A percentile compares a stretch with the other conserved stretches of the same genome.
phyloP scores from a whole-genome alignment of 176 grass and related monocot genomes.

The Saccharum spontaneum region DNA sequence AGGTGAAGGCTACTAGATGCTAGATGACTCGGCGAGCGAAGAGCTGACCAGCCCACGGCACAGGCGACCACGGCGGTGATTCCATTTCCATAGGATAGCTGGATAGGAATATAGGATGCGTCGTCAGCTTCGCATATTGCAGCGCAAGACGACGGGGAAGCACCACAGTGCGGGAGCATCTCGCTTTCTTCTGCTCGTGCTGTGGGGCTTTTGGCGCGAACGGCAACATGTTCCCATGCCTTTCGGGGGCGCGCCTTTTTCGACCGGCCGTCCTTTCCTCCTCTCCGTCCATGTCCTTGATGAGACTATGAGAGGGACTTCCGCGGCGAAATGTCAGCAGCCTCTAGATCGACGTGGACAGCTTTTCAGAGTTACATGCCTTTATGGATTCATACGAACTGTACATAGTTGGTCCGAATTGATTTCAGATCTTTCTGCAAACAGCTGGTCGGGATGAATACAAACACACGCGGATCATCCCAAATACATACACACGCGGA shows the following conservation, averaged over 20 bases:
- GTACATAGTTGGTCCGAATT: background rate
- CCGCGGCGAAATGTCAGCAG: background rate
- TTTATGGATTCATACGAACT: background rate
- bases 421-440: background rate
- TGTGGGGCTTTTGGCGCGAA: constrained; percentile 7
- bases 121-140: background rate
- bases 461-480: background rate
- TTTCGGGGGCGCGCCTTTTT: constrained; percentile 22
- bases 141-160: background rate
- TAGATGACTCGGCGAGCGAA: background rate
- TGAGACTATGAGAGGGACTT: background rate
- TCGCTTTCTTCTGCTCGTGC: background rate
- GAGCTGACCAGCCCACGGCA: background rate
- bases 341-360: background rate
- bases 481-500: background rate
- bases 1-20: background rate
- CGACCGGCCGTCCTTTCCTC: background rate
- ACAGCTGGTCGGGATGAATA: background rate
- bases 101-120: background rate
- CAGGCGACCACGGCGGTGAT: background rate
- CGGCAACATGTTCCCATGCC: constrained; percentile 21
- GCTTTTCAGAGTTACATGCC: too few relatives aligned
- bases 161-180: background rate
- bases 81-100: background rate
- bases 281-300: background rate